phyloP scores from a whole-genome alignment of 148 eudicot genomes.

The Vaccinium darrowii region DNA sequence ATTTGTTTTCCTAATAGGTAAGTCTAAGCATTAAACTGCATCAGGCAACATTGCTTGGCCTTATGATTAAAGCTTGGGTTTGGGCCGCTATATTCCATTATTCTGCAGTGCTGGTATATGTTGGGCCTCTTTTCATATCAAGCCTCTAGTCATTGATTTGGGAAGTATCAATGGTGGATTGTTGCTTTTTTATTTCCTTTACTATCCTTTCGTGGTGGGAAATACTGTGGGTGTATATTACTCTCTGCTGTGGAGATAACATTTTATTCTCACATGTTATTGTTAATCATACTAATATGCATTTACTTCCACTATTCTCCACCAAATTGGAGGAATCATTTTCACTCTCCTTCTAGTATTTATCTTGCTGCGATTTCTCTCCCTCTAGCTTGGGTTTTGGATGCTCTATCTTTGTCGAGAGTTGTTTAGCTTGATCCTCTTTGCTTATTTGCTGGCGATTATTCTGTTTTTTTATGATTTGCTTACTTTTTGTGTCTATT shows the following conservation, averaged over 20 bases:
- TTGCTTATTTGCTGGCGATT: not conserved
- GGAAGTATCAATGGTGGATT: not conserved
- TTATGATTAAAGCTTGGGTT: not conserved
- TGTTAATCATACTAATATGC: not conserved
- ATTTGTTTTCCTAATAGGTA: not conserved
- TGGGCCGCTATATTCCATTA: not conserved
- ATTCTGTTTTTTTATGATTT: not conserved
- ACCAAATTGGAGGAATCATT: not conserved
- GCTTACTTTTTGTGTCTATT: constrained; percentile 27
- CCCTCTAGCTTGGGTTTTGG: not conserved
- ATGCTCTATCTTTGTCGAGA: not conserved
- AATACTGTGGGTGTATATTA: not conserved
- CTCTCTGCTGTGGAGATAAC: not conserved
- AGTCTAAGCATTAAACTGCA: not conserved
- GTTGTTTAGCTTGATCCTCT: constrained; percentile 1
- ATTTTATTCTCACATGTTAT: not conserved
- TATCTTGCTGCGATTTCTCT: not conserved
- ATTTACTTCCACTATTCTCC: constrained; percentile 4
- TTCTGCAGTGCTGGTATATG: not conserved
- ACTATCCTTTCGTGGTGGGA: not conserved
- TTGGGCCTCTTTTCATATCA: not conserved
- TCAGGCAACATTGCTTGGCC: constrained; percentile 4
- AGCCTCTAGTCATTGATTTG: not conserved
- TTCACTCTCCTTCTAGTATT: not conserved
- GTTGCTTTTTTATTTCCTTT: not conserved